Evolutionary conservation across 2,329 filamentous ascomycete genomes (phyloP), one percentile per base, ranked within the genome.

Genomic region (Aquanectria penicillioides): DNA sequence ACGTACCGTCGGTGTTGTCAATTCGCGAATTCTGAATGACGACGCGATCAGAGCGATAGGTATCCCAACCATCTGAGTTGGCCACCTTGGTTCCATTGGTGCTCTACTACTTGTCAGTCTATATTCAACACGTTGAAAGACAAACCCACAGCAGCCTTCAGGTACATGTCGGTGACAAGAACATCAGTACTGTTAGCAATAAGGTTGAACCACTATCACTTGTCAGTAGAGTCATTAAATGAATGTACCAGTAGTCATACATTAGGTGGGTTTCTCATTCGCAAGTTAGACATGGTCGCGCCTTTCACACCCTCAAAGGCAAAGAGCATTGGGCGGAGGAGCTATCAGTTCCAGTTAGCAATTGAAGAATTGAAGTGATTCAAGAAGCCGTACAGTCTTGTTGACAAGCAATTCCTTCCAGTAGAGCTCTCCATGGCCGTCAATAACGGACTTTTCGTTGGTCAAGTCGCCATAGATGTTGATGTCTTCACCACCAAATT

Each of bases 41-140:
- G 29, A 91, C 80, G 46, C 84, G 82, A 20, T 80, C 75, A 11
- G 83, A 86, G 7, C 87, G 83, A 69, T 89, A 88, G 1, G 83
- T 88, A 63, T 89, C 85, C 84, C 84, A 86, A 29, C 84, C 86
- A 68, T 89, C 87, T 0, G 87, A 90, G 72, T 91, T 91, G 12
- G 68, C 65, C 2, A 70, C 65, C 52, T 70, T 69, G 10, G 68
- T 61, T 1, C 67, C 68, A 13, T 66, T 43, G 4, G 33, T 11
- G 6, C 67, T 69, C 68, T 70, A 4, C 6, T 23, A 10, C 10
- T 5, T 13, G 20, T 61, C 17, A 57, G 48, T 18, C 6, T 4
- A 3, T 8, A 20, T 37, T 36, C 1, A 8, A 5, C 2, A 2
- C 5, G 3, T 0, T 1, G 15, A 7, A 26, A 1, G 6, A 8